These are phyloP conservation scores for Candida dajiaensis DNA, from an alignment of 805 yeast species.

Conservation along the genomic window DNA sequence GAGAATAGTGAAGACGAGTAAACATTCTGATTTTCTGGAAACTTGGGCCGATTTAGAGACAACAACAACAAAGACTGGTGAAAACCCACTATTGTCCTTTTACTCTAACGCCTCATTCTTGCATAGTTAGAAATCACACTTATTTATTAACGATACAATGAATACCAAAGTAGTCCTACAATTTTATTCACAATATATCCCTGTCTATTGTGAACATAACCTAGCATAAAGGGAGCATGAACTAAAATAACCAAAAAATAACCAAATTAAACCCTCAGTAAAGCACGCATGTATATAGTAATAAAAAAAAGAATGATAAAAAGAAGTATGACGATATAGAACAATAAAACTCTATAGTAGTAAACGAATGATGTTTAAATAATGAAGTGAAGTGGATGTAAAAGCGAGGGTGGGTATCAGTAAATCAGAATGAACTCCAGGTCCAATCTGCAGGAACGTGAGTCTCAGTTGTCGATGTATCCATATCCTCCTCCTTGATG, in stretches of 20 bases:
- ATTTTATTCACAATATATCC: too few relatives aligned
- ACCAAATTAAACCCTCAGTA: too few relatives aligned
- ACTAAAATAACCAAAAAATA: too few relatives aligned
- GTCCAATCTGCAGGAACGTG: slow-evolving; percentile 61
- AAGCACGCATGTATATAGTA: background rate
- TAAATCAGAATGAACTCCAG: slow-evolving; percentile 48
- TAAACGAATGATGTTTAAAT: background rate
- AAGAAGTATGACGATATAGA: too few relatives aligned
- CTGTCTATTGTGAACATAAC: background rate
- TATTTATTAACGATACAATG: background rate
- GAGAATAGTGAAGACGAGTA: slow-evolving; percentile 43
- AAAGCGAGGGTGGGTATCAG: background rate
- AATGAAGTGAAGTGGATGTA: background rate
- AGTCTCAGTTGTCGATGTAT: slow-evolving; percentile 4
- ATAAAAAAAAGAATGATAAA: background rate
- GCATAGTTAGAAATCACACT: slow-evolving; percentile 16
- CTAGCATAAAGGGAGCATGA: background rate
- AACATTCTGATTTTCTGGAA: slow-evolving; percentile 60
- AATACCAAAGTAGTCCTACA: too few relatives aligned
- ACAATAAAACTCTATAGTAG: background rate
- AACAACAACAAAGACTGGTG: slow-evolving; percentile 71
- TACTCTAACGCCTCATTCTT: slow-evolving; percentile 71
- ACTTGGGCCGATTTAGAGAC: slow-evolving; percentile 66
- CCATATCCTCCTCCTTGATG: background rate
- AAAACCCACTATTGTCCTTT: slow-evolving; percentile 76